phyloP scores from a whole-genome alignment of 495 filamentous ascomycete species.

The Penicillium mononematosum region DNA sequence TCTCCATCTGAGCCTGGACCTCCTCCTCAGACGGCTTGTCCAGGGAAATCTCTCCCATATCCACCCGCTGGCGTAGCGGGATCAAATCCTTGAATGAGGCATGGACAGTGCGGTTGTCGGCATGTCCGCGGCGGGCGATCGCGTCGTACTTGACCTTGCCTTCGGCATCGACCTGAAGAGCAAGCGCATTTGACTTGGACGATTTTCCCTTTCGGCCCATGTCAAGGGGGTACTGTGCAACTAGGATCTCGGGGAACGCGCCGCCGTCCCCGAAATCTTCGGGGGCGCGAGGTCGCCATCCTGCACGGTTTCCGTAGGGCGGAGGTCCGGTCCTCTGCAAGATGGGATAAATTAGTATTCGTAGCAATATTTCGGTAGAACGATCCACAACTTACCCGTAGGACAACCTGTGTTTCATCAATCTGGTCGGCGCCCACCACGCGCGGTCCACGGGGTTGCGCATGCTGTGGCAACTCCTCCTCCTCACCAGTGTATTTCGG shows the following conservation, averaged over 20 bases:
- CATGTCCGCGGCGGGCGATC: conserved; percentile 88
- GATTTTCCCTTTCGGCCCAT: conserved; percentile 79
- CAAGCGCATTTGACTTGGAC: conserved; percentile 78
- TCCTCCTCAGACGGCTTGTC: conserved; percentile 83
- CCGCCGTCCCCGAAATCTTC: conserved; percentile 97
- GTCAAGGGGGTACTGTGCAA: conserved; percentile 93
- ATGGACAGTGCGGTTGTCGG: conserved; percentile 80
- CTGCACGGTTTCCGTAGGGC: conserved; percentile 76
- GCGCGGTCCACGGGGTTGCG: conserved; percentile 72
- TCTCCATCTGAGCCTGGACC: conserved; percentile 76
- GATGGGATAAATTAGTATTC: conserved; percentile 4
- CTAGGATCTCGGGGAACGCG: conserved; percentile 89
- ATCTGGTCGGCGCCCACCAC: conserved; percentile 74
- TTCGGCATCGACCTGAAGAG: conserved; percentile 84
- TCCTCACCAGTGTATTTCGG: conserved; percentile 85
- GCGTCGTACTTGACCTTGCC: conserved; percentile 97
- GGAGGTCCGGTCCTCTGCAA: conserved; percentile 77
- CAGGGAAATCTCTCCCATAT: conserved; percentile 90
- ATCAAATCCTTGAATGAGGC: conserved; percentile 97
- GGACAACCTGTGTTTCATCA: conserved; percentile 81
- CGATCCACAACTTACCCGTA: conserved; percentile 58
- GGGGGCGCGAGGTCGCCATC: conserved; percentile 80
- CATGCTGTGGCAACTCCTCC: conserved; percentile 71
- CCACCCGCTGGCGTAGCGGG: conserved; percentile 86
- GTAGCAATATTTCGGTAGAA: not conserved